phyloP scores from a whole-genome alignment of 306 rosid species.

The Parietaria judaica region DNA sequence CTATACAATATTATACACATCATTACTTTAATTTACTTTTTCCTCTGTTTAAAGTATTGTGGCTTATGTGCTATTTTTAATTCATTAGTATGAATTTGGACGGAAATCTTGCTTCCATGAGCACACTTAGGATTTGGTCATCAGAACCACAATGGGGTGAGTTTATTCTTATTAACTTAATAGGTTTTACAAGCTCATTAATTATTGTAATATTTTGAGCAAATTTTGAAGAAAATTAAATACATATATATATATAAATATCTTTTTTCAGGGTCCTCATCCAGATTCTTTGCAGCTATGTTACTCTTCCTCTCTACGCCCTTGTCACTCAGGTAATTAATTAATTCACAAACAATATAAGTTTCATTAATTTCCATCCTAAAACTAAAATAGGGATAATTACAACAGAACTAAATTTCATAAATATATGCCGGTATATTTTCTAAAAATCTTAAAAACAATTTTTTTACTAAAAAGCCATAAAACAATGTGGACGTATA shows the following conservation, averaged over 20 bases:
- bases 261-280: conserved; percentile 34
- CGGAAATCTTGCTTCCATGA: conserved; percentile 54
- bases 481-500: no score
- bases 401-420: no score
- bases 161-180: neutral
- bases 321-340: conserved; percentile 58
- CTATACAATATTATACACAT: no score
- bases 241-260: no score
- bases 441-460: no score
- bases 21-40: no score
- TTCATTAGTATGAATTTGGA: conserved; percentile 57
- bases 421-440: no score
- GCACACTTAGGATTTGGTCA: conserved; percentile 30
- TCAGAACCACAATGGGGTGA: conserved; percentile 59
- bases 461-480: no score
- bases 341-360: neutral
- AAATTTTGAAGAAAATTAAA: no score
- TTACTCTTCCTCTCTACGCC: conserved; percentile 62
- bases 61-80: conserved; percentile 17
- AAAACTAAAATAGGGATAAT: no score
- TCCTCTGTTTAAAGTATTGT: conserved; percentile 2
- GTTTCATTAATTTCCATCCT: no score
- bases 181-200: neutral
- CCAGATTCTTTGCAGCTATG: conserved; percentile 60
- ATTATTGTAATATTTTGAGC: no score